Evolutionary conservation across 371 early-diverging fungal genomes (phyloP).

Genomic region (Funneliformis caledonium): DNA sequence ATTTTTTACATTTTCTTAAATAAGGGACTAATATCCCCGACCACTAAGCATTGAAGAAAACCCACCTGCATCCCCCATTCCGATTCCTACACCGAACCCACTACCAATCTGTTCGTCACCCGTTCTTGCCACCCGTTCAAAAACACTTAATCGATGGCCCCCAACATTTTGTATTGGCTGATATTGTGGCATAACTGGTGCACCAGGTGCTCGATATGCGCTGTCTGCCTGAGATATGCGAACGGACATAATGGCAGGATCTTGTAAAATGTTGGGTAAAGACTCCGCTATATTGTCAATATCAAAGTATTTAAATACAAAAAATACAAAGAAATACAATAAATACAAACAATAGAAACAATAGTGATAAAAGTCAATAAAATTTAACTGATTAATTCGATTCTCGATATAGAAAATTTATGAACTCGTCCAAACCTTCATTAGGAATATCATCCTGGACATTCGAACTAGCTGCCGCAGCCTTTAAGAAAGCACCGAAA

Average conservation of each 20-base stretch:
- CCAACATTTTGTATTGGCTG: slow-evolving; percentile 42
- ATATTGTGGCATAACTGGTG: slow-evolving; percentile 38
- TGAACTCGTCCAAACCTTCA: slow-evolving; percentile 10
- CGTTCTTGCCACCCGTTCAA: slow-evolving; percentile 40
- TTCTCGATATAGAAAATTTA: not conserved
- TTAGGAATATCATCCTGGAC: slow-evolving; percentile 19
- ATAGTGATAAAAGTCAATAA: not conserved
- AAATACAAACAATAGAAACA: not conserved
- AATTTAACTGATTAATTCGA: not conserved
- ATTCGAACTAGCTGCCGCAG: slow-evolving; percentile 60
- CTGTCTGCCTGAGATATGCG: slow-evolving; percentile 46
- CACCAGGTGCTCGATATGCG: slow-evolving; percentile 40
- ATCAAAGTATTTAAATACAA: not conserved
- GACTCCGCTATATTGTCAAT: slow-evolving; percentile 5
- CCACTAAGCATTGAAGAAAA: slow-evolving; percentile 42
- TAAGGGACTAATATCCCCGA: slow-evolving; percentile 36
- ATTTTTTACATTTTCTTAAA: slow-evolving; percentile 16
- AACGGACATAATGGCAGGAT: slow-evolving; percentile 74
- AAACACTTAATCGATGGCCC: slow-evolving; percentile 41
- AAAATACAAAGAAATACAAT: not conserved
- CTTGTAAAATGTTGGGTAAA: slow-evolving; percentile 58
- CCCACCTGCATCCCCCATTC: slow-evolving; percentile 42
- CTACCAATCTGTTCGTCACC: slow-evolving; percentile 36
- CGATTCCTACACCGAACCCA: slow-evolving; percentile 40
- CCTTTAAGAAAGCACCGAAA: slow-evolving; percentile 72